Evolutionary conservation across 345 rosid genomes (phyloP), one percentile per base, ranked within the genome.

Genomic region (Heritiera fomes): DNA sequence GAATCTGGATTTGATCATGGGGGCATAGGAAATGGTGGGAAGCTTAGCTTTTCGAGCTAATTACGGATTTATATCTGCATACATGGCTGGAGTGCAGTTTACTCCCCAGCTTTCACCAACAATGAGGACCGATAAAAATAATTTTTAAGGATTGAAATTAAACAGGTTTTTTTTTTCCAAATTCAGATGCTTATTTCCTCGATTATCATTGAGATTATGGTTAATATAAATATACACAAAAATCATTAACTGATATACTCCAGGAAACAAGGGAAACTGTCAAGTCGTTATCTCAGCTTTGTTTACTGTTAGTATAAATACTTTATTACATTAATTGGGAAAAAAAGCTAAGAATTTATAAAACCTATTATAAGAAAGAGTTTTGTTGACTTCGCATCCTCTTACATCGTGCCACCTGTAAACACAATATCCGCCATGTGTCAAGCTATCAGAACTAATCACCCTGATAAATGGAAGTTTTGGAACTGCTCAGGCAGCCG

Each of bases 181-280:
- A 47, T 61, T 45, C 45, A 81, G 81, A 76, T 79, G 47, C 53
- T 62, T 30, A 32, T 71, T 73, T 56, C 77, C 79, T 84, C 53
- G 18, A 10, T 17, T 45, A 17, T 12, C 6, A 56, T 60, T 30
- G 46, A 72, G 46, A 71, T 71, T 50, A 50, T 28, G 60, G 30
- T 53, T 8, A 20, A 75, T 50, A 53, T 20, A 74, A 40, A 70
- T 75, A 80, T 8, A 30, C 23, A 2, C 14, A 59, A 23, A 58
- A 59, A 55, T 1, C 9, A 34, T 47, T 17, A 49, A 60, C 13
- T n/a, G 2, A 18, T 34, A 17, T 8, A 18, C 43, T 7, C 32
- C 32, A 40, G 70, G 49, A 81, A 79, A 79, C 81, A 76, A 84
- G 71, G 73, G 12, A 32, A 68, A 18, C 38, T 41, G 43, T 41